Conservation (phyloP, 2,329 filamentous ascomycete species). For the Dendryphion nanum region DNA sequence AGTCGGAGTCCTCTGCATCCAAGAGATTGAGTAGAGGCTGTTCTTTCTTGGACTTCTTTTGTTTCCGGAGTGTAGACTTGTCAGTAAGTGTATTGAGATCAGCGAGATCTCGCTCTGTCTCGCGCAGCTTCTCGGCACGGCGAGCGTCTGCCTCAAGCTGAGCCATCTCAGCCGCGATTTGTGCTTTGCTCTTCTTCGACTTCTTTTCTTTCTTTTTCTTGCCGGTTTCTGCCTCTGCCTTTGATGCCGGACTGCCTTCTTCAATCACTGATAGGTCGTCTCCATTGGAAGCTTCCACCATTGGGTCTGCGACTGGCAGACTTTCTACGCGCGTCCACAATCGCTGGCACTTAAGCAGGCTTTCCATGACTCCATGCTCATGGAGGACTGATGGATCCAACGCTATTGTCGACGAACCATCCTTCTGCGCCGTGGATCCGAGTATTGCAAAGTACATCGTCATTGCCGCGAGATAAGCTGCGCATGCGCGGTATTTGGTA, state of each 20-base stretch:
- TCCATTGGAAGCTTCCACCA: constrained; percentile 30
- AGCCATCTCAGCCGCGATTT: constrained; percentile 52
- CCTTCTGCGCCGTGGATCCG: constrained; percentile 69
- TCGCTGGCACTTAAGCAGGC: constrained; percentile 72
- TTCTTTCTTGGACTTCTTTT: constrained; percentile 36
- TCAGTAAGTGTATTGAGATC: constrained; percentile 65
- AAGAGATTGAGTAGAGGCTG: constrained; percentile 33
- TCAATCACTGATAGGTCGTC: constrained; percentile 37
- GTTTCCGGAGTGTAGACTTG: constrained; percentile 48
- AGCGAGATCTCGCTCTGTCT: constrained; percentile 69
- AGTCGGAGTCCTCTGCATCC: constrained; percentile 73
- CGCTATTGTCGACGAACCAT: constrained; percentile 53
- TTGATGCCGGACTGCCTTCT: constrained; percentile 26
- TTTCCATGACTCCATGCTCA: constrained; percentile 89
- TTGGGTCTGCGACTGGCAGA: constrained; percentile 54
- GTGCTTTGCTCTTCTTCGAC: constrained; percentile 47
- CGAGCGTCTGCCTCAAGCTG: constrained; percentile 55
- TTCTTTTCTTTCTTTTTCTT: constrained; percentile 33
- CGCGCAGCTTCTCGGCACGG: constrained; percentile 53
- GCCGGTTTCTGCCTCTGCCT: constrained; percentile 31
- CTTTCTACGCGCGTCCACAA: constrained; percentile 75
- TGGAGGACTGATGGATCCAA: constrained; percentile 76
- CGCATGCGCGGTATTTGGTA: constrained; percentile 75
- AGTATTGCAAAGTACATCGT: constrained; percentile 94
- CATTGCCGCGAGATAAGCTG: constrained; percentile 81